Base-by-base conservation (phyloP, 768 basidiomycete species). In the Kwoniella dendrophila region DNA sequence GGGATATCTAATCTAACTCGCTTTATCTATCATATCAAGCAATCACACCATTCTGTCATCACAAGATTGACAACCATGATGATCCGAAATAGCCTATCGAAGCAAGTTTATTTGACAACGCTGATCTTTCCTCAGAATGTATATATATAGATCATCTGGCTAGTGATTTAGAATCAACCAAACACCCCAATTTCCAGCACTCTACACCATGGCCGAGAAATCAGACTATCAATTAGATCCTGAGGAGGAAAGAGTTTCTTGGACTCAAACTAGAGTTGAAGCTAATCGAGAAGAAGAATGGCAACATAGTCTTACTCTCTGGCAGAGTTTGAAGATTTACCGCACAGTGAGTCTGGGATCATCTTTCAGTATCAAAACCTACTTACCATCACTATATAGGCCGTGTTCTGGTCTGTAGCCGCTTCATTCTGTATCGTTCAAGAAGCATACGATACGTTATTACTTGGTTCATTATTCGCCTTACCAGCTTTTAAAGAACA, bases 381-480 rank as follows among this genome's bases (percentile, higher is more conserved):
- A 26, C 32, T 16, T 22, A 43, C 6, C 12, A 11, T 36, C 12
- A n/a, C 18, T 36, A 8, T 52, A 18, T 53, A 68, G 67, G 64
- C 66, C 27, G 63, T 62, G 6, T 47, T 57, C 27, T 70, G 69
- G 69, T 70, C 69, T 8, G 49, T 67, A 11, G 48, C 52, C 10
- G 66, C 60, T 4, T 67, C 69, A 14, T 48, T 50, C 30, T 67
- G 59, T 22, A 67, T 70, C 47, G 53, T 70, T 34, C 67, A 67
- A 63, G 69, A 70, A 34, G 44, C 56, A 6, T 70, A 70, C 32
- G 69, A 70, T 47, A 67, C 66, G 18, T 38, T 64, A 4, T 41
- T 70, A 1, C 51, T 70, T 7, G 66, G 69, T 16, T 57, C 52
- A 2, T 49, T 70, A 32, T 70, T 67, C 27, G 69, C 54, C 14